phyloP scores from a whole-genome alignment of 352 stramenopile genomes.

The Phytophthora europaea region DNA sequence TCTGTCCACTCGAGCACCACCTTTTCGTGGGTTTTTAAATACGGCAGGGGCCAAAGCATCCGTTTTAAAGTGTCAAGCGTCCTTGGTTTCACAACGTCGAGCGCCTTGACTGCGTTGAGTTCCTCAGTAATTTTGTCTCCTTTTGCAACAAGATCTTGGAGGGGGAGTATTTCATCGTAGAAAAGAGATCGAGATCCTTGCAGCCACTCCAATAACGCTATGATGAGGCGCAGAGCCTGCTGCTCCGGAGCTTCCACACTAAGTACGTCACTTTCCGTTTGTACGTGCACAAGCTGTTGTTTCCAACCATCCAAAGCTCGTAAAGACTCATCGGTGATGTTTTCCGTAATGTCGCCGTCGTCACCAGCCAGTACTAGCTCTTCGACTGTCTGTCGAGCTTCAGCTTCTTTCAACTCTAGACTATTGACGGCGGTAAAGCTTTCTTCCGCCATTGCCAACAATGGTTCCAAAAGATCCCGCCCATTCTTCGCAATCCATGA shows the following conservation, averaged over 20 bases:
- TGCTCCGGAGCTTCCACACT: slow-evolving; percentile 76
- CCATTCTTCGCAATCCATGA: slow-evolving; percentile 41
- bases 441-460: slow-evolving; percentile 73
- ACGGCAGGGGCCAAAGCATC: slow-evolving; percentile 82
- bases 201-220: slow-evolving; percentile 82
- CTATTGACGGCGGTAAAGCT: slow-evolving; percentile 68
- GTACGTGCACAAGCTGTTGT: slow-evolving; percentile 61
- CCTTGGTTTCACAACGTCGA: slow-evolving; percentile 30
- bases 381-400: slow-evolving; percentile 64
- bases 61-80: slow-evolving; percentile 56
- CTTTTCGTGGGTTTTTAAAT: slow-evolving; percentile 70
- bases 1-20: slow-evolving; percentile 74
- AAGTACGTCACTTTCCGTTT: slow-evolving; percentile 74
- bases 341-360: slow-evolving; percentile 32
- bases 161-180: slow-evolving; percentile 77
- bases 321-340: slow-evolving; percentile 74
- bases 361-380: slow-evolving; percentile 58
- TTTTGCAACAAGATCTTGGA: slow-evolving; percentile 68
- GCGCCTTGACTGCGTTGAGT: slow-evolving; percentile 36
- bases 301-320: slow-evolving; percentile 78
- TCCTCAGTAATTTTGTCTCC: slow-evolving; percentile 51
- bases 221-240: slow-evolving; percentile 52
- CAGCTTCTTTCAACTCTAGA: slow-evolving; percentile 78
- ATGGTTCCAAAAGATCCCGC: slow-evolving; percentile 58
- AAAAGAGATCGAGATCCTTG: slow-evolving; percentile 82